Conservation (phyloP, 139 green algal species). For the Nannochloris sp. region DNA sequence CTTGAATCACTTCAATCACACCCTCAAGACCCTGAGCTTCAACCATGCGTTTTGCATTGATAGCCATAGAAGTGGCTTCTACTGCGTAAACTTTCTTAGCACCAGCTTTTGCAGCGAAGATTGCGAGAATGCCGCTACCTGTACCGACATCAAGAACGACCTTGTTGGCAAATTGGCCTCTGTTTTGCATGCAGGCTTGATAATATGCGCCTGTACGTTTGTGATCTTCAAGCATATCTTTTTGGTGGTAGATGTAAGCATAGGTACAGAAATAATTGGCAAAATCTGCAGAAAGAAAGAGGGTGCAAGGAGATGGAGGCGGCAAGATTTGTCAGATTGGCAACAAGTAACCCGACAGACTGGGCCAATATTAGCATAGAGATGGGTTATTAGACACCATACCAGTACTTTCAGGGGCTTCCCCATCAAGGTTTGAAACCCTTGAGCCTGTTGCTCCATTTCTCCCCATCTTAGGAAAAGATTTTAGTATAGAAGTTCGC, state of each 20-base stretch:
- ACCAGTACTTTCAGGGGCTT: conserved; percentile 63
- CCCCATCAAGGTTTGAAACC: conserved; percentile 63
- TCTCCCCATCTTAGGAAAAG: too few relatives aligned
- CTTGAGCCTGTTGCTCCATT: conserved; percentile 1
- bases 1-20: conserved; percentile 90
- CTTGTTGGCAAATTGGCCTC: conserved; percentile 51
- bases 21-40: conserved; percentile 69
- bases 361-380: too few relatives aligned
- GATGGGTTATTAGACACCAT: conserved; percentile 1
- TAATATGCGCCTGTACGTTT: conserved; percentile 94
- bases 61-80: conserved; percentile 91
- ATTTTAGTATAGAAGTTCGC: too few relatives aligned
- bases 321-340: not conserved
- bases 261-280: conserved; percentile 97
- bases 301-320: not conserved
- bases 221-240: conserved; percentile 98
- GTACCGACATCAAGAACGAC: conserved; percentile 96
- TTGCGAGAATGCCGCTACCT: conserved; percentile 90
- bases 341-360: too few relatives aligned
- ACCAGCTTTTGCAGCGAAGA: conserved; percentile 87
- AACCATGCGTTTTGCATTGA: conserved; percentile 69
- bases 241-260: conserved; percentile 93
- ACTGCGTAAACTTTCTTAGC: conserved; percentile 87
- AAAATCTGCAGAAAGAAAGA: too few relatives aligned
- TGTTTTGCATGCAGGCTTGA: conserved; percentile 63